phyloP scores from a whole-genome alignment of 2,329 filamentous ascomycete genomes.

The Beauveria australis region DNA sequence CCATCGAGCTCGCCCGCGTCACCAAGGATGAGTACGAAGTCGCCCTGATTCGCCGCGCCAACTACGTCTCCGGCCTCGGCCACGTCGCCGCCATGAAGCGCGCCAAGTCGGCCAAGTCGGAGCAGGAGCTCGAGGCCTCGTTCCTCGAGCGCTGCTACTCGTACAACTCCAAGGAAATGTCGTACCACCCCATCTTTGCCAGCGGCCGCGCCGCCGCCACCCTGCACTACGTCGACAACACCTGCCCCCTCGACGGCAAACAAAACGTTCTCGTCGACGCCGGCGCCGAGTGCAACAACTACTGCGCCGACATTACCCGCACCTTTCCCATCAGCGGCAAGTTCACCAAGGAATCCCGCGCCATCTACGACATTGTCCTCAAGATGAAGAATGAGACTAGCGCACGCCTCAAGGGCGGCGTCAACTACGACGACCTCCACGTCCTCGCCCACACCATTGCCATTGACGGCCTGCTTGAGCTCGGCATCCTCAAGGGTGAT shows the following conservation, averaged over 20 bases:
- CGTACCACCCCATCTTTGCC: conserved; percentile 82
- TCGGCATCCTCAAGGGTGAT: conserved; percentile 65
- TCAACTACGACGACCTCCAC: conserved; percentile 76
- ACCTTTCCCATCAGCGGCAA: conserved; percentile 74
- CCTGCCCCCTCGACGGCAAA: conserved; percentile 60
- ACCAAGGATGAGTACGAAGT: conserved; percentile 71
- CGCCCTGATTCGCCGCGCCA: conserved; percentile 63
- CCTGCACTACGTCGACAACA: conserved; percentile 79
- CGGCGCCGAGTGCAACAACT: conserved; percentile 67
- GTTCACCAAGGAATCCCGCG: conserved; percentile 60
- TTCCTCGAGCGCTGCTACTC: conserved; percentile 72
- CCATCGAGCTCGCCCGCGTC: conserved; percentile 61
- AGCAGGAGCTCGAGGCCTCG: conserved; percentile 72
- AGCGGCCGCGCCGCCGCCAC: conserved; percentile 73
- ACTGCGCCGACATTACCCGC: conserved; percentile 68
- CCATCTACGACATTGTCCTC: conserved; percentile 76
- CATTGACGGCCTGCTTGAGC: conserved; percentile 65
- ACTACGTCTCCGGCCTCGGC: conserved; percentile 58
- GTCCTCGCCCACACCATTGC: conserved; percentile 71
- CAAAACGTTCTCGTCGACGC: conserved; percentile 79
- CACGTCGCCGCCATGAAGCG: conserved; percentile 54
- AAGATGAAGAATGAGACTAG: conserved; percentile 81
- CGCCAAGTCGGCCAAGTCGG: conserved; percentile 60
- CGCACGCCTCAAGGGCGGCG: conserved; percentile 61
- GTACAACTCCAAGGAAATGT: conserved; percentile 70